Percentiles rank a stretch among this genome's conserved stretches.
These are phyloP conservation scores for Pythium phragmiticola DNA, from an alignment of 352 stramenopile species.

Conservation along the genomic window DNA sequence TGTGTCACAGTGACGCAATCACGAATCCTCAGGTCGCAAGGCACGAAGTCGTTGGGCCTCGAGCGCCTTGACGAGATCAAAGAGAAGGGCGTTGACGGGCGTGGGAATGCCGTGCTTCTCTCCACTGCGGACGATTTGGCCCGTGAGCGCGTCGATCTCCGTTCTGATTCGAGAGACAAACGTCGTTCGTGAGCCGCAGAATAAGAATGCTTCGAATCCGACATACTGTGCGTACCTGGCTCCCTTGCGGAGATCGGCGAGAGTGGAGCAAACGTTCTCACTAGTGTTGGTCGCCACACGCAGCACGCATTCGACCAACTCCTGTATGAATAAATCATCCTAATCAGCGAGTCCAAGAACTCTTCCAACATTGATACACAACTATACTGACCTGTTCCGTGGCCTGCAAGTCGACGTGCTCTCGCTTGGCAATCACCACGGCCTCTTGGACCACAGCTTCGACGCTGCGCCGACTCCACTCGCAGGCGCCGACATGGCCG, in stretches of 20 bases:
- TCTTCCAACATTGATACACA: too few relatives aligned
- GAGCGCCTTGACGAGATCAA: slow-evolving; percentile 57
- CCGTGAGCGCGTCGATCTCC: slow-evolving; percentile 76
- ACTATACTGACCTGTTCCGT: slow-evolving; percentile 30
- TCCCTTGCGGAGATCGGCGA: slow-evolving; percentile 63
- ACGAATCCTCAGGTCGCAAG: not conserved
- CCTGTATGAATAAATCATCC: slow-evolving; percentile 24
- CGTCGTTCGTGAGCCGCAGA: not conserved
- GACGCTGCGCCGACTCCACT: slow-evolving; percentile 47
- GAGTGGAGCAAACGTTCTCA: slow-evolving; percentile 74
- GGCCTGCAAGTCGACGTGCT: slow-evolving; percentile 45
- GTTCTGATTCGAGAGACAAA: slow-evolving; percentile 34
- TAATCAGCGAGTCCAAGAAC: not conserved
- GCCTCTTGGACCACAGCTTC: slow-evolving; percentile 59
- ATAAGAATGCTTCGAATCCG: not conserved
- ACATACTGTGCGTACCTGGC: slow-evolving; percentile 31
- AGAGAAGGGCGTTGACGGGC: slow-evolving; percentile 58
- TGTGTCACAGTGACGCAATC: not conserved
- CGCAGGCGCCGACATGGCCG: slow-evolving; percentile 38
- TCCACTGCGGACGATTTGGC: slow-evolving; percentile 50
- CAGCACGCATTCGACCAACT: slow-evolving; percentile 56
- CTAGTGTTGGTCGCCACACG: slow-evolving; percentile 49
- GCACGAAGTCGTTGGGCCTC: slow-evolving; percentile 31
- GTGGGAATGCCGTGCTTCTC: slow-evolving; percentile 48
- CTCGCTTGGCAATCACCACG: slow-evolving; percentile 40